Evolutionary conservation across 2,329 filamentous ascomycete species (phyloP), one percentile per base, ranked within the genome.

Genomic region (Fusarium udum): DNA sequence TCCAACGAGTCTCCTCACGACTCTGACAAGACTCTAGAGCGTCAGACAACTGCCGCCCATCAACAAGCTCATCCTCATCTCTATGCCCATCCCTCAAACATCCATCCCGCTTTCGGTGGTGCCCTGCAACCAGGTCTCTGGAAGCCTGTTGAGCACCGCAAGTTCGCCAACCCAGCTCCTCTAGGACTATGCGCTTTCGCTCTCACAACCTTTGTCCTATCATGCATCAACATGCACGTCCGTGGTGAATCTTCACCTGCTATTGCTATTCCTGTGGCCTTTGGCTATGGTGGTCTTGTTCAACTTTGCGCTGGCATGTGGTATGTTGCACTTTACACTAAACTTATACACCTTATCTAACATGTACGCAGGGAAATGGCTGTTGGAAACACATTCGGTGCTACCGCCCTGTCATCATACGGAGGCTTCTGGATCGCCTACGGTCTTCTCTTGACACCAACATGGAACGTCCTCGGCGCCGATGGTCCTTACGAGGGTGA

Each of bases 301-400:
- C 93, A 96, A 85, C 86, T 95, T 57, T 85, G 94, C 28, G 92
- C 93, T 74, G 93, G 93, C 85, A 96, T 95, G 93, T 96, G 93
- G 93, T 94, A 87, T 82, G 89, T 86, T 31, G 32, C 61, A 22
- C 40, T n/a, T 9, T 6, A 13, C 8, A 11, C 13, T 26, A 37
- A 26, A 53, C 34, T 18, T 18, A 20, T 45, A 6, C 10, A 24
- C 24, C 10, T 42, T 7, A 5, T 24, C 71, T 76, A 34, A 77
- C 39, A 46, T 11, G 10, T n/a, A 36, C 48, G 16, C 60, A 94
- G 92, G 92, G 93, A 95, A 85, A 93, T 95, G 89, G 92, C 93
- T 40, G 87, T 93, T n/a, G 93, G 93, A 64, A 95, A 95, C 86
- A 95, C 93, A 16, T 95, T 95, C 75, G 93, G 93, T 86, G 93